Evolutionary conservation across 768 basidiomycete species (phyloP), one percentile per base, ranked within the genome.

Genomic region (Termitomyces sp.): DNA sequence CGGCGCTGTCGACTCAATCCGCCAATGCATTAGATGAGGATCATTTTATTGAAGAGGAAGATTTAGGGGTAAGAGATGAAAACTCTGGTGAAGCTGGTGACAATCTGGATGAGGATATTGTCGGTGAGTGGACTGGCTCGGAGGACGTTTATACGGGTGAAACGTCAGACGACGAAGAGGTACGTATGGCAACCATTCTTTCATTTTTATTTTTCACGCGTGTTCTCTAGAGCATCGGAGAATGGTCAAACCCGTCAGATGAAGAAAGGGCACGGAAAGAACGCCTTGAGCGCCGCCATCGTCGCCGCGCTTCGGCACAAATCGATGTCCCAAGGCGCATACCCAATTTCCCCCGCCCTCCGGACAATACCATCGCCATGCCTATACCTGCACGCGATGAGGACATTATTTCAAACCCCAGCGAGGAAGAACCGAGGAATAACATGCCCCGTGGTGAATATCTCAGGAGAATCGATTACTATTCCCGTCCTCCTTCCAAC

Each of bases 171-270:
- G 61, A 56, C 24, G 86, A 89, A 63, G 86, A 89, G 77, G 91
- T 91, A 64, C 53, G 79, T 67, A 52, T 62, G 57, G 43, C 49
- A 61, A 53, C 37, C 33, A 32, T 56, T 34, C 47, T 50, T 59
- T 30, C 42, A 34, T 60, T 56, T 32, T 16, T 22, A 20, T 40
- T 54, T 56, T 53, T 56, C 20, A 61, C 72, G 30, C 27, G 45
- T 43, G 20, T 47, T 30, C 52, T 60, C 63, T 76, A 91, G 86
- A 92, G 89, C 64, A 87, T 91, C 49, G 91, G 90, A 27, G 91
- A 94, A 73, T 94, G 83, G 82, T 94, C 92, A 24, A 94, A 94
- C 66, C 92, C 92, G 18, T 94, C 92, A 26, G 92, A 94, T 66
- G 92, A 94, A 71, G 92, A 94, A 67, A 82, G 87, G 30, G 91